Percentiles rank a stretch among this genome's conserved stretches.
phyloP scores from a whole-genome alignment of 108 stramenopile genomes.

The Fragilaria radians region DNA sequence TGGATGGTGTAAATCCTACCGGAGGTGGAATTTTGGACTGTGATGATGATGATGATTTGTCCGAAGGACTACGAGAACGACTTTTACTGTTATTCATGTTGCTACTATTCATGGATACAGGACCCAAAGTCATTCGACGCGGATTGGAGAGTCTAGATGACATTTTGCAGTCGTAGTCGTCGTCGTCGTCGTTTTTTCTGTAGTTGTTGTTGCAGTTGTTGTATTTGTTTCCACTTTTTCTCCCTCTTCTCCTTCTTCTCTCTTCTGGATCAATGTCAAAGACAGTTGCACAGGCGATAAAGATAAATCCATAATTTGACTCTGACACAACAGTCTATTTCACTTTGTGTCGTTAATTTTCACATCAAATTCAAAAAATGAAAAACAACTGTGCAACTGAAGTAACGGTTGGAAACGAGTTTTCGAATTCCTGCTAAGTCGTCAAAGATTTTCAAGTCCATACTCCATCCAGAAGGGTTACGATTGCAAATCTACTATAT shows the following conservation, averaged over 20 bases:
- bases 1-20: neutral
- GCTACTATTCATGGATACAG: constrained; percentile 6
- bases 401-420: too few relatives aligned
- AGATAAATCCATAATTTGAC: too few relatives aligned
- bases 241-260: neutral
- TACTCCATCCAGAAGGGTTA: too few relatives aligned
- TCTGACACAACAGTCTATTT: too few relatives aligned
- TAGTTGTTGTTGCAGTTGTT: neutral
- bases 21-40: neutral
- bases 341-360: too few relatives aligned
- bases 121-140: constrained; percentile 29
- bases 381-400: too few relatives aligned
- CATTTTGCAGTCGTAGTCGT: neutral
- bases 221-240: neutral
- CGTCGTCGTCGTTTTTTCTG: neutral
- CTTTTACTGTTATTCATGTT: constrained; percentile 4
- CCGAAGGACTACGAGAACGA: constrained; percentile 13
- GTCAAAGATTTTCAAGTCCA: too few relatives aligned
- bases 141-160: constrained; percentile 5
- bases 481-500: too few relatives aligned
- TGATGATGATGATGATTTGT: constrained; percentile 2
- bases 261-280: too few relatives aligned
- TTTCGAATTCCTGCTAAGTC: too few relatives aligned
- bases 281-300: too few relatives aligned
- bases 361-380: too few relatives aligned